These are phyloP conservation scores for Botrytis paeoniae DNA, from an alignment of 2,329 filamentous ascomycete species.

Conservation along the genomic window DNA sequence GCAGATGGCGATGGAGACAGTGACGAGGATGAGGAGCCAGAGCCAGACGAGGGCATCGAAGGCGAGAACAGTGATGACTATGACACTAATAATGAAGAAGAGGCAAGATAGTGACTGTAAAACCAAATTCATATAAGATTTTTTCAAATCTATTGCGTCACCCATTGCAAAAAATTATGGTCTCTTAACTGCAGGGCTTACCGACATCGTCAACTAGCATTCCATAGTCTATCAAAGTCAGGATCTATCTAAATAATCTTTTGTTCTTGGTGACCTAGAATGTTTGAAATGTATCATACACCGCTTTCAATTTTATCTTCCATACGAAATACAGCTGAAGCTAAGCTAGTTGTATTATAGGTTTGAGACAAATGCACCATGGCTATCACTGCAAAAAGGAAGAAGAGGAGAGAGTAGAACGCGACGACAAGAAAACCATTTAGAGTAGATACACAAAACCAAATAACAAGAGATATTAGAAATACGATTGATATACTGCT, in stretches of 20 bases:
- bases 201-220: rapidly evolving
- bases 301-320: no score
- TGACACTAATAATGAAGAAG: no score
- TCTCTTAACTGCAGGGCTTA: background rate
- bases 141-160: background rate
- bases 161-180: background rate
- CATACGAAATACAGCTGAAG: no score
- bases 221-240: no score
- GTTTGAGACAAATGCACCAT: no score
- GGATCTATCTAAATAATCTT: no score
- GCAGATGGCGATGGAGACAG: background rate
- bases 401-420: no score
- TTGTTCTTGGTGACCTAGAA: no score
- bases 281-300: no score
- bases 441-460: background rate
- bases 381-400: no score
- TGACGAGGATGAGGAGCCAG: background rate
- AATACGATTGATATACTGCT: background rate
- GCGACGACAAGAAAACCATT: no score
- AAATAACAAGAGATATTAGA: rapidly evolving
- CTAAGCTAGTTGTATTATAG: no score
- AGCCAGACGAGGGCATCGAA: background rate
- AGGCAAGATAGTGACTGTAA: background rate
- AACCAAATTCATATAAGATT: background rate
- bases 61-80: background rate